These are phyloP conservation scores for Henckelia pumila DNA, from an alignment of 257 asterid genomes.

Conservation along the genomic window DNA sequence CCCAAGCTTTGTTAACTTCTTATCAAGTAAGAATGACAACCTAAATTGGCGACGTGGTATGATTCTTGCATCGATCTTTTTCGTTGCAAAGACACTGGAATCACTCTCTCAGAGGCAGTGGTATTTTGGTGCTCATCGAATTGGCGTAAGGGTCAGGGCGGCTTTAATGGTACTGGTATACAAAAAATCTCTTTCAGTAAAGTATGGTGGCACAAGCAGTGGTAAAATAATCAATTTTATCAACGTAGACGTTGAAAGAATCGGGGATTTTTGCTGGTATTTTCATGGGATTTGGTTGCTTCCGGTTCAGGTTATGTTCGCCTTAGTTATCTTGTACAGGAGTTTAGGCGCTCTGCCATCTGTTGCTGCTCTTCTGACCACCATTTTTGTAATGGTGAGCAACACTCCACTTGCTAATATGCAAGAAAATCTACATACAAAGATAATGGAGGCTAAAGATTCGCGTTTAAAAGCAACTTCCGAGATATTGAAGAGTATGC, in stretches of 20 bases:
- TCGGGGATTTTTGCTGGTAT: conserved; percentile 77
- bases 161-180: conserved; percentile 71
- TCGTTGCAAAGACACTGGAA: conserved; percentile 71
- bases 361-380: conserved; percentile 61
- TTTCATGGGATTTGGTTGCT: conserved; percentile 84
- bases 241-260: conserved; percentile 78
- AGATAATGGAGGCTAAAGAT: conserved; percentile 85
- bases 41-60: conserved; percentile 52
- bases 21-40: conserved; percentile 46
- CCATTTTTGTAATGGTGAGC: conserved; percentile 71
- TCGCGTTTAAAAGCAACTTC: conserved; percentile 71
- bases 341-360: conserved; percentile 76
- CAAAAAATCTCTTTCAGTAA: conserved; percentile 51
- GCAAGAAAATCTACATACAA: conserved; percentile 59
- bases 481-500: conserved; percentile 71
- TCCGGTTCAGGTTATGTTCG: conserved; percentile 64
- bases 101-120: conserved; percentile 85
- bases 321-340: conserved; percentile 57
- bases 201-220: conserved; percentile 53
- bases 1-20: conserved; percentile 71
- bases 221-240: conserved; percentile 61
- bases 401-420: conserved; percentile 76
- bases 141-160: conserved; percentile 66
- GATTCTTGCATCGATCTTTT: conserved; percentile 60
- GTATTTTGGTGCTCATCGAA: conserved; percentile 82